A percentile compares a stretch with the other conserved stretches of the same genome.
Evolutionary conservation across 768 basidiomycete species (phyloP).

Genomic region (Phlebiopsis gigantea): DNA sequence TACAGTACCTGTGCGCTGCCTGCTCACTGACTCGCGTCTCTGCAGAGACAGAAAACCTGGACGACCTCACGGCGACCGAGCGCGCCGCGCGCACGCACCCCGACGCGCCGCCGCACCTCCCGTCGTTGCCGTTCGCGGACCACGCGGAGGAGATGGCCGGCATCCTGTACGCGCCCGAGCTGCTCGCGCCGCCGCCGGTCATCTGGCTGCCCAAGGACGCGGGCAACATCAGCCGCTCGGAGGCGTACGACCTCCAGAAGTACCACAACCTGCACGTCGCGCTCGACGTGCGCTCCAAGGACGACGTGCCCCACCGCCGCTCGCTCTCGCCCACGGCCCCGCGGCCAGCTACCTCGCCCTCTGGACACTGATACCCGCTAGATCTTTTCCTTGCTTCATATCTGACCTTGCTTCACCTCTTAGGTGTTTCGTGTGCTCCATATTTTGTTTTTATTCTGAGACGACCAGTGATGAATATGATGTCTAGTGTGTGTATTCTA

Average conservation of each 20-base stretch:
- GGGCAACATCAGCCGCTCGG: conserved; percentile 66
- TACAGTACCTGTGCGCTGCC: neutral
- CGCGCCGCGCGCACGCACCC: conserved; percentile 73
- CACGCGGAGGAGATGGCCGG: conserved; percentile 75
- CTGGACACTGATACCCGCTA: neutral
- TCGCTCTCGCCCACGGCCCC: conserved; percentile 14
- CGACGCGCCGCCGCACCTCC: conserved; percentile 69
- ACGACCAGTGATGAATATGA: conserved; percentile 1
- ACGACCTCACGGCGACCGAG: conserved; percentile 76
- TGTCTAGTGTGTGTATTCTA: neutral
- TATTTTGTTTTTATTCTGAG: neutral
- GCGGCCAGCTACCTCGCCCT: neutral
- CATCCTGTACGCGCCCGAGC: conserved; percentile 77
- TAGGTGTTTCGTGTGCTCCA: neutral
- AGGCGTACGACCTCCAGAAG: conserved; percentile 70
- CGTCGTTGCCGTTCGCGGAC: conserved; percentile 63
- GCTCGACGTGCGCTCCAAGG: conserved; percentile 55
- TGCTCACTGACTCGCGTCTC: neutral
- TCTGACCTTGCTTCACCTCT: neutral
- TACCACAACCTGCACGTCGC: conserved; percentile 70
- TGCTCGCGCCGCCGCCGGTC: conserved; percentile 70
- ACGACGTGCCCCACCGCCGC: conserved; percentile 41
- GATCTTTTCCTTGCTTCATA: neutral
- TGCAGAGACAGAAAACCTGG: conserved; percentile 69
- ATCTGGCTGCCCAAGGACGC: conserved; percentile 85